Evolutionary conservation across 2,329 filamentous ascomycete genomes (phyloP).

Genomic region (Chaetomiaceae sp.): DNA sequence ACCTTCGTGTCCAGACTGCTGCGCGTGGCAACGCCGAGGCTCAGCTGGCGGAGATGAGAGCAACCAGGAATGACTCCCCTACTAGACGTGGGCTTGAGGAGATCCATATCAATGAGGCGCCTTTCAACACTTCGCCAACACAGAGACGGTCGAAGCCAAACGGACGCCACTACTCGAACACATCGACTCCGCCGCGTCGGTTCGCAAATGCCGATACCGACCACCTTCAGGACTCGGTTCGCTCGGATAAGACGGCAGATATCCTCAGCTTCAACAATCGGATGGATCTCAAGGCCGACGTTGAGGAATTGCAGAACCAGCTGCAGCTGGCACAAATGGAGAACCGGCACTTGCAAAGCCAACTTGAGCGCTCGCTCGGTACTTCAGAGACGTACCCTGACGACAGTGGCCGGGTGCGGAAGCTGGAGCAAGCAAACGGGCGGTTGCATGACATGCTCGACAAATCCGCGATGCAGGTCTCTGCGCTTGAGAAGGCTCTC

Average conservation of each 20-base stretch:
- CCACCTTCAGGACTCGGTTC: conserved; percentile 62
- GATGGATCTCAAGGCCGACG: conserved; percentile 84
- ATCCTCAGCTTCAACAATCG: conserved; percentile 78
- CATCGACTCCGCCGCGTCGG: conserved; percentile 72
- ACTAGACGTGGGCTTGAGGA: conserved; percentile 77
- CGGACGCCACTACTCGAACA: conserved; percentile 61
- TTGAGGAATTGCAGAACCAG: conserved; percentile 91
- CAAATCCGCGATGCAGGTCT: conserved; percentile 89
- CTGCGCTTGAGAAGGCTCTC: conserved; percentile 79
- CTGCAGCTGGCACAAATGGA: conserved; percentile 93
- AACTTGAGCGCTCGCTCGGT: conserved; percentile 67
- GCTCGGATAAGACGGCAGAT: conserved; percentile 81
- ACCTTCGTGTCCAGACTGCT: conserved; percentile 76
- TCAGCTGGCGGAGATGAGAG: conserved; percentile 73
- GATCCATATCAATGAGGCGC: conserved; percentile 76
- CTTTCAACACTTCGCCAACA: conserved; percentile 69
- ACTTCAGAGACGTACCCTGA: conserved; percentile 58
- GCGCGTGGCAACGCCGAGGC: conserved; percentile 76
- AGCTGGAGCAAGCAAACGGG: conserved; percentile 87
- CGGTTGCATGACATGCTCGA: conserved; percentile 91
- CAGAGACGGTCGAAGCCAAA: conserved; percentile 54
- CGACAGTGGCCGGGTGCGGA: conserved; percentile 77
- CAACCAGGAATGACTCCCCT: conserved; percentile 66
- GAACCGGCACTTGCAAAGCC: conserved; percentile 84
- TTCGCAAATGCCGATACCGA: conserved; percentile 54